These are phyloP conservation scores for Trypanosoma melophagium DNA, from an alignment of 208 protist species.

Conservation along the genomic window DNA sequence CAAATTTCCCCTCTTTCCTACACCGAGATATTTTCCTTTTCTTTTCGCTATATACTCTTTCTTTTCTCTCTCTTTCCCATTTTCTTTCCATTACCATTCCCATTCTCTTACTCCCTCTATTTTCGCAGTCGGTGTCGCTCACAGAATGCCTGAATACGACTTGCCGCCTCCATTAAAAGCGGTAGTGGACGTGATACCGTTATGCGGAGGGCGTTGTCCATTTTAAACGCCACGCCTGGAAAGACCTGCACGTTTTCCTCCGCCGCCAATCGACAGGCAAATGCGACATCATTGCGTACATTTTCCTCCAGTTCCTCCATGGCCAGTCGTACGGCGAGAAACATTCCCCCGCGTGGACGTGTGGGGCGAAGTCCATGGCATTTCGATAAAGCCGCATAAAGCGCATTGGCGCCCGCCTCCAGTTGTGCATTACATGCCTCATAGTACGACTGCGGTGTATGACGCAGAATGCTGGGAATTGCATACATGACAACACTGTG, in stretches of 20 bases:
- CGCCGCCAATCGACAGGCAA: conserved; percentile 75
- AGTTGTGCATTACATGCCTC: conserved; percentile 34
- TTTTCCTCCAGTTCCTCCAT: conserved; percentile 52
- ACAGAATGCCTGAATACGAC: conserved; percentile 79
- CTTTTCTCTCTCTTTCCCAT: too few relatives aligned
- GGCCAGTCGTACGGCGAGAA: conserved; percentile 86
- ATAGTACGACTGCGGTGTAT: conserved; percentile 59
- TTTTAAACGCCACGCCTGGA: conserved; percentile 85
- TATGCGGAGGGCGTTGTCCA: conserved; percentile 71
- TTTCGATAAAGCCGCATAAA: conserved; percentile 25
- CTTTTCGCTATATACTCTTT: too few relatives aligned
- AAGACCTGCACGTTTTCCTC: conserved; percentile 91
- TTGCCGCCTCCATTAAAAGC: conserved; percentile 75
- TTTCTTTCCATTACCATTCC: not conserved
- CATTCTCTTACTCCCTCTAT: not conserved
- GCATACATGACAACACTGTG: conserved; percentile 86
- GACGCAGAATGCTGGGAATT: conserved; percentile 69
- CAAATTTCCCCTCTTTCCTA: too few relatives aligned
- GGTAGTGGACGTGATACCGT: conserved; percentile 71
- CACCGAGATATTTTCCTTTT: too few relatives aligned
- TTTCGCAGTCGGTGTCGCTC: conserved; percentile 31
- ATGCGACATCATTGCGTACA: conserved; percentile 72
- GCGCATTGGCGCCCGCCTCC: conserved; percentile 47
- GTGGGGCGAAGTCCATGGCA: conserved; percentile 52
- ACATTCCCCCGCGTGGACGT: conserved; percentile 90